Conservation (phyloP, 768 basidiomycete genomes). For the Pisolithus marmoratus region DNA sequence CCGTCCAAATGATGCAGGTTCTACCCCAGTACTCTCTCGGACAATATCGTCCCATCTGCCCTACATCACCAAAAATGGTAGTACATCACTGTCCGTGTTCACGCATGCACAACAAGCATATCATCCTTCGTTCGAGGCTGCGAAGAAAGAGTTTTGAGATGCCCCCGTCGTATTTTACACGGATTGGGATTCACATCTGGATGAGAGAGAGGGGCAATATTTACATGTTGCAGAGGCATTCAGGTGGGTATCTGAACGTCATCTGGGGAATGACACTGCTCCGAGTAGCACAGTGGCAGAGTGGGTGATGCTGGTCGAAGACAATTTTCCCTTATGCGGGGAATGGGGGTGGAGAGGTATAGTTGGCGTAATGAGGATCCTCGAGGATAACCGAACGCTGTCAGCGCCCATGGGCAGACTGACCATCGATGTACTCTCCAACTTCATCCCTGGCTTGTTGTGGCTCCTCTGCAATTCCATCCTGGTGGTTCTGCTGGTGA, state of each 20-base stretch:
- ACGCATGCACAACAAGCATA: conserved; percentile 24
- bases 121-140: conserved; percentile 29
- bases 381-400: conserved; percentile 19
- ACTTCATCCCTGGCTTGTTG: too few species aligned
- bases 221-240: conserved; percentile 39
- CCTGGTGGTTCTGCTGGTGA: conserved; percentile 17
- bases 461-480: too few species aligned
- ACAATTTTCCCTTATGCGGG: conserved; percentile 39
- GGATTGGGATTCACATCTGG: conserved; percentile 26
- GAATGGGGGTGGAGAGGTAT: conserved; percentile 32
- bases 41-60: conserved; percentile 36
- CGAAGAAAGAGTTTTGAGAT: conserved; percentile 21
- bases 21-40: conserved; percentile 25
- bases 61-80: conserved; percentile 20
- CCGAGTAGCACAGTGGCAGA: conserved; percentile 17
- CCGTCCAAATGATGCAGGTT: conserved; percentile 27
- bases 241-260: conserved; percentile 26
- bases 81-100: conserved; percentile 30
- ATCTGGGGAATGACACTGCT: not conserved
- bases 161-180: conserved; percentile 16
- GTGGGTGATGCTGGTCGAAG: conserved; percentile 40
- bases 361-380: conserved; percentile 25
- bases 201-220: conserved; percentile 28
- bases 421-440: too few species aligned
- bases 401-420: conserved; percentile 12